Base-by-base conservation (phyloP, 1,284 basidiomycete species). In the Trametes hirsuta region DNA sequence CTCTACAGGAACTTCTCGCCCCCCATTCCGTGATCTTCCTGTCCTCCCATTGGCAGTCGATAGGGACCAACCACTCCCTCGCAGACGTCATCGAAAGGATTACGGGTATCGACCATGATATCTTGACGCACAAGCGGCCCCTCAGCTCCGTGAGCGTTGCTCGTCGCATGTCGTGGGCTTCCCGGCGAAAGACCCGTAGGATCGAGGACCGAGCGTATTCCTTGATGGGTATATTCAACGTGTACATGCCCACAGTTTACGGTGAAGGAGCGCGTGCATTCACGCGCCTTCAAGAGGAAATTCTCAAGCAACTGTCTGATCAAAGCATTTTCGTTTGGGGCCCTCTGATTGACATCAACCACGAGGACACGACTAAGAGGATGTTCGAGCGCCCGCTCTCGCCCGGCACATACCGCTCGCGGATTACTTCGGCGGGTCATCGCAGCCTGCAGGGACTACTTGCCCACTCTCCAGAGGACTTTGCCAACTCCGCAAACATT, bases 241-340 rank as follows among this genome's bases (percentile, higher is more conserved):
- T 65, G 5, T 46, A 55, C 47, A 49, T 65, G 52, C 63, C 54
- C 10, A 49, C 53, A 0, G 56, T 65, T 12, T 65, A 62, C 10
- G 63, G 63, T 22, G 63, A 65, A 34, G 63, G 63, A 6, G 37
- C 47, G 2, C 45, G 51, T 12, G 60, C 63, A 6, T 65, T 65
- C 45, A 59, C 53, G 5, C 63, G 63, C 0, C 49, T 65, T 2
- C 63, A 65, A 25, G 60, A 65, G 5, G 63, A 65, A 47, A 55
- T 65, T 3, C 48, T 65, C 37, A 65, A 44, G 60, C 54, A 59
- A 40, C 41, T 58, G 0, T 47, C 54, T 2, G 63, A 65, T 30
- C 60, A 65, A 42, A 62, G 54, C 9, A 52, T 65, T 22, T 65
- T 65, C 24, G 46, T 55, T 3, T 65, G 63, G 63, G 63, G 59